Evolutionary conservation across 495 filamentous ascomycete genomes (phyloP).

Genomic region (Penicillium verhagenii): DNA sequence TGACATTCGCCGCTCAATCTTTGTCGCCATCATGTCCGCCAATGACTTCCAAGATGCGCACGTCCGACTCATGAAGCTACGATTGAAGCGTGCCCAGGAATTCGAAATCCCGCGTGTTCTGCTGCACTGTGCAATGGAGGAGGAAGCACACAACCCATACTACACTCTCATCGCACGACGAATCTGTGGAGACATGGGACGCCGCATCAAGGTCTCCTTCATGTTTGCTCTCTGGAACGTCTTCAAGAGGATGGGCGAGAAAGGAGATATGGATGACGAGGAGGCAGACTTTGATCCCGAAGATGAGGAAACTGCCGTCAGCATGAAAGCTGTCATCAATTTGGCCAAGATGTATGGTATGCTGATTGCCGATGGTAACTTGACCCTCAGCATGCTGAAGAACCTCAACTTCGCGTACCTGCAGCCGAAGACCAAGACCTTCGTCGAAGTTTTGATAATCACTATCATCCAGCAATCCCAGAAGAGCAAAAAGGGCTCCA

Average conservation of each 20-base stretch:
- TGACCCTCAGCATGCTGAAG: constrained; percentile 68
- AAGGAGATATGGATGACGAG: constrained; percentile 43
- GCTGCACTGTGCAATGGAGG: constrained; percentile 80
- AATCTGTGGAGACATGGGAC: constrained; percentile 63
- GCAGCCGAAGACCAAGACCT: constrained; percentile 70
- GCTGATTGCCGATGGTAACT: constrained; percentile 63
- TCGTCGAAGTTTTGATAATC: constrained; percentile 78
- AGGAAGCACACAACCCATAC: constrained; percentile 86
- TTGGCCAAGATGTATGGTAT: constrained; percentile 81
- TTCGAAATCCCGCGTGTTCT: constrained; percentile 85
- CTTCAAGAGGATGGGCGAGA: constrained; percentile 83
- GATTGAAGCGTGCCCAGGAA: constrained; percentile 81
- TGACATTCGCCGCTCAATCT: constrained; percentile 86
- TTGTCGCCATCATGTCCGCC: constrained; percentile 86
- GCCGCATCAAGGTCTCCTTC: constrained; percentile 75
- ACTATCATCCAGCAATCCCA: constrained; percentile 67
- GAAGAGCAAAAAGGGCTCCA: constrained; percentile 29
- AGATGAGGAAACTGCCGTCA: constrained; percentile 41
- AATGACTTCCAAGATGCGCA: constrained; percentile 82
- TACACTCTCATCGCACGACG: constrained; percentile 81
- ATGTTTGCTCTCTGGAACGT: constrained; percentile 82
- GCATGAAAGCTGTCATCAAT: constrained; percentile 74
- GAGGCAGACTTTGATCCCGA: constrained; percentile 56
- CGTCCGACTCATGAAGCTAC: constrained; percentile 72
- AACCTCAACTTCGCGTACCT: constrained; percentile 76